Conservation (phyloP, 495 filamentous ascomycete genomes). For the Podospora comata region DNA sequence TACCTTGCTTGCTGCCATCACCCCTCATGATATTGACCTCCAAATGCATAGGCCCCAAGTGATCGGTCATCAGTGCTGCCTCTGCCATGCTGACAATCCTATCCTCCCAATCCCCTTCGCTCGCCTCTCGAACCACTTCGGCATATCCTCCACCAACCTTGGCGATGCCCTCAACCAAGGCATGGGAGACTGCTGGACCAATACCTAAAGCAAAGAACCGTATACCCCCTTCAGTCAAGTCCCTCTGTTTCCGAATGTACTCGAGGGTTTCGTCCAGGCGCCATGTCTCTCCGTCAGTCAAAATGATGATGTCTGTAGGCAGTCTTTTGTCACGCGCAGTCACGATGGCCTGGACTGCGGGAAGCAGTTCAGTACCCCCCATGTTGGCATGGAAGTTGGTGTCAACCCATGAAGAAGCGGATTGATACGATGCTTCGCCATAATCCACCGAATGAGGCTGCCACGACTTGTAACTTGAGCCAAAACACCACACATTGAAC, state of each 20-base stretch:
- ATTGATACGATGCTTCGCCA: constrained; percentile 1
- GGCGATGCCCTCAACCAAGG: constrained; percentile 22
- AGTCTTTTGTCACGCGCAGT: constrained; percentile 4
- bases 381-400: constrained; percentile 7
- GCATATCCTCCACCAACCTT: constrained; percentile 21
- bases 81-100: constrained; percentile 21
- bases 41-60: constrained; percentile 19
- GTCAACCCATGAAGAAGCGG: constrained; percentile 11
- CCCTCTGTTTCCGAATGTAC: constrained; percentile 9
- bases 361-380: constrained; percentile 22
- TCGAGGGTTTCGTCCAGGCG: constrained; percentile 16
- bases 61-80: constrained; percentile 18
- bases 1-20: constrained; percentile 10
- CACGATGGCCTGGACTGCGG: constrained; percentile 16
- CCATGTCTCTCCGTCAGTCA: constrained; percentile 23
- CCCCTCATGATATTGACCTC: background rate
- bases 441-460: constrained; percentile 17
- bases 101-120: constrained; percentile 21
- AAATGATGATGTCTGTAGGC: constrained; percentile 18
- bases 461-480: constrained; percentile 12
- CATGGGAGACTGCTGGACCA: constrained; percentile 19
- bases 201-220: constrained; percentile 24
- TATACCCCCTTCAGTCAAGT: constrained; percentile 16
- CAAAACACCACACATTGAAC: constrained; percentile 26
- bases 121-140: constrained; percentile 16